Evolutionary conservation across 352 stramenopile species (phyloP).

Genomic region (Phytopythium kandeliae): DNA sequence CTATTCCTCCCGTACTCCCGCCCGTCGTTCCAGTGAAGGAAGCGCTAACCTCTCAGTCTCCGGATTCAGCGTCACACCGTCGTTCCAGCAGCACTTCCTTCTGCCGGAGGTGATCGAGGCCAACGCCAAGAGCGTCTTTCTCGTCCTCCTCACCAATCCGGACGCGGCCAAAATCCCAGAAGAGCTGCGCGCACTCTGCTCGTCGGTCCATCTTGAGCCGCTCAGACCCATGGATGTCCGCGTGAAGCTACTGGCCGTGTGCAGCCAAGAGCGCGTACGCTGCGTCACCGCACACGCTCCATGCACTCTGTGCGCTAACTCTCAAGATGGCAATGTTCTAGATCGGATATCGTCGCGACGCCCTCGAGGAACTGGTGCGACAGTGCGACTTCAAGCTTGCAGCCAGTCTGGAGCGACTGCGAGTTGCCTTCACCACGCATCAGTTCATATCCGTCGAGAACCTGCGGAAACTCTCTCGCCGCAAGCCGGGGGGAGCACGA

Average conservation of each 20-base stretch:
- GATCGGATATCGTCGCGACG: slow-evolving; percentile 60
- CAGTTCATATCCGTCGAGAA: slow-evolving; percentile 60
- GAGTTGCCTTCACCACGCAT: slow-evolving; percentile 38
- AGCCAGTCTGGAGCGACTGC: slow-evolving; percentile 31
- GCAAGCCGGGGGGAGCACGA: neutral
- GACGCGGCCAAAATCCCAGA: slow-evolving; percentile 56
- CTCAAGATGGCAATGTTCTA: slow-evolving; percentile 7
- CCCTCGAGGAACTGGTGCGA: slow-evolving; percentile 40
- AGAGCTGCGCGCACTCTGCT: slow-evolving; percentile 38
- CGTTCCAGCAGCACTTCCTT: slow-evolving; percentile 61
- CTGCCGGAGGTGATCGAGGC: slow-evolving; percentile 33
- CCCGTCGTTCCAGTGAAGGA: no score
- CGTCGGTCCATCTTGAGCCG: slow-evolving; percentile 30
- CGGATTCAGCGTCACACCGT: slow-evolving; percentile 33
- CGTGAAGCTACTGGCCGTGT: slow-evolving; percentile 50
- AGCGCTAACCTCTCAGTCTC: neutral
- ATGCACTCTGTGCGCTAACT: neutral
- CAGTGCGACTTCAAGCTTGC: slow-evolving; percentile 31
- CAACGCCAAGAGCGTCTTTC: slow-evolving; percentile 53
- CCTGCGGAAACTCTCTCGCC: slow-evolving; percentile 20
- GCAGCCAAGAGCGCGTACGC: slow-evolving; percentile 32
- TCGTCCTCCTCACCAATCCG: slow-evolving; percentile 43
- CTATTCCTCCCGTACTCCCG: no score
- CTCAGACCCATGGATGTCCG: slow-evolving; percentile 40
- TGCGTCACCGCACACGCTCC: neutral